Evolutionary conservation across 208 protist genomes (phyloP), one percentile per base, ranked within the genome.

Genomic region (Phytomonas sp.): DNA sequence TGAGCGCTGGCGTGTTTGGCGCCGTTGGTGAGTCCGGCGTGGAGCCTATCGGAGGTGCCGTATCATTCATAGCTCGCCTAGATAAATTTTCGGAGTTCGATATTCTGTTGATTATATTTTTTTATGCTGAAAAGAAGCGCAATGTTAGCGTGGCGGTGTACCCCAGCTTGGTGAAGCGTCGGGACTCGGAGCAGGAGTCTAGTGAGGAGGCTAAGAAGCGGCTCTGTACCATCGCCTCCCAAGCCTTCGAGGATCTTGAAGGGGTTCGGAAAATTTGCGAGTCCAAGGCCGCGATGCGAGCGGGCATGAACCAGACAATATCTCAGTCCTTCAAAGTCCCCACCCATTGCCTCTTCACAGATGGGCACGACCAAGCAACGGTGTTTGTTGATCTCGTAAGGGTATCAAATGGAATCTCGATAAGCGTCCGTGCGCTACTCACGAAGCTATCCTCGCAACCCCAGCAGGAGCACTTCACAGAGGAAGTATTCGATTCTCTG

Each of bases 381-480:
- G 32, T 92, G 43, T 83, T 71, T 53, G 53, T 81, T 20, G 62
- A 62, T 34, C 62, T 78, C n/a, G 69, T 78, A 56, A 81, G 74
- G 36, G 59, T 67, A n/a, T 73, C 60, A 26, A 70, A 71, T 7
- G 73, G 71, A 15, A 73, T 81, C 8, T 68, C 67, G 9, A 17
- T 87, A 30, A 82, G 64, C 59, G 68, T 80, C n/a, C 30, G 76
- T 0, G 79, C 72, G 20, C 76, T 92, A 0, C 60, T 87, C 26
- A 76, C 75, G 0, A 56, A 51, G 6, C 53, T 40, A 17, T 75
- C 83, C 37, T 82, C 83, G 15, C 72, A 77, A 15, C 62, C 75
- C 43, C 79, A 88, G 56, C 81, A 84, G 71, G 73, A 79, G 67
- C 61, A 71, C 28, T 83, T 92, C 59, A 82, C 75, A 9, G 74